Base-by-base conservation (phyloP, 495 filamentous ascomycete genomes). In the Neurospora sp. region DNA sequence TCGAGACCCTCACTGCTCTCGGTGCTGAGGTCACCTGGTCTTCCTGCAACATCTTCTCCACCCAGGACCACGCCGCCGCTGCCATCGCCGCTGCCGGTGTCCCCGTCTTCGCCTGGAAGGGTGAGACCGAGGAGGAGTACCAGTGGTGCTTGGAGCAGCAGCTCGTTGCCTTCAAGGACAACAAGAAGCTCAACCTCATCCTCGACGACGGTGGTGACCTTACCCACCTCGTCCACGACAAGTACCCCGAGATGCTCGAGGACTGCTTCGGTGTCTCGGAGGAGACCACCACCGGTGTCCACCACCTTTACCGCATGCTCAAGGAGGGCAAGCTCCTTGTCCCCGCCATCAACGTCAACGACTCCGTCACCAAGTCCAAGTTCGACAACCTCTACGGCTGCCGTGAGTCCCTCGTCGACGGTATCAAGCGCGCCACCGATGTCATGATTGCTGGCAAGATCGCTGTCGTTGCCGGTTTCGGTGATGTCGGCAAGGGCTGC, bases 361-460 rank as follows among this genome's bases (percentile, higher is more conserved):
- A 98, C 89, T 93, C 92, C 74, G 94, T 98, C 80, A 97, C 96
- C 83, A 98, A 98, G 91, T 97, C 94, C 85, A 99, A 99, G 88
- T 99, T 99, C 83, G 96, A 99, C 89, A 99, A 99, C 89, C 88
- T 98, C 72, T 99, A 98, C 89, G 96, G 96, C 77, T 99, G 96
- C 93, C 91, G 93, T 82, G 96, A 99, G 88, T 98, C 96, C 73
- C 90, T 99, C 80, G 91, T 99, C 75, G 96, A 99, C 84, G 96
- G 96, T 84, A 99, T 99, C 90, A 99, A 98, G 92, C 95, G 96
- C 86, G 96, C 96, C 72, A 99, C 96, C 81, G 96, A 99, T 88
- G 96, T 98, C 83, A 99, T 99, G 96, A 94, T 99, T 88, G 96
- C 96, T 78, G 96, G 96, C 81, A 98, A 99, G 91, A 89, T 98